These are phyloP conservation scores for Glycine latifolia DNA, from an alignment of 306 rosid genomes.

Conservation along the genomic window DNA sequence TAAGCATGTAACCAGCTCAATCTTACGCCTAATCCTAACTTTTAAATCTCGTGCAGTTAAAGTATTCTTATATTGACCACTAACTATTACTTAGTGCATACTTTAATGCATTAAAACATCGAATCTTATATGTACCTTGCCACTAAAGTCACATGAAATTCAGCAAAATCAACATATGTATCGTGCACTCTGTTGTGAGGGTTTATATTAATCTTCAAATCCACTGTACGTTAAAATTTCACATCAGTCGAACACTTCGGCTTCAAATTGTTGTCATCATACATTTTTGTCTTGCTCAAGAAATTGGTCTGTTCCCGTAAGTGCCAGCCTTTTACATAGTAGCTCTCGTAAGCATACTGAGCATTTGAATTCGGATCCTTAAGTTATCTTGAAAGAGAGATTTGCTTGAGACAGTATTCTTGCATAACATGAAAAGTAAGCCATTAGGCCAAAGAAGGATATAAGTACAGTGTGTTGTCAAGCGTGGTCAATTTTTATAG, in stretches of 20 bases:
- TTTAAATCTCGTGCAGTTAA: constrained; percentile 58
- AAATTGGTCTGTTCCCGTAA: not conserved
- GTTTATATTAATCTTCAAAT: constrained; percentile 43
- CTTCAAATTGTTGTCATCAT: constrained; percentile 3
- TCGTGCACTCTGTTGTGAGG: constrained; percentile 46
- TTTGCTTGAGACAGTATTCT: not conserved
- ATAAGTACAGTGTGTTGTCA: not conserved
- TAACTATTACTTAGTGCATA: constrained; percentile 10
- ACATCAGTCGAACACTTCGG: constrained; percentile 30
- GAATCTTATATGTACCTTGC: constrained; percentile 41
- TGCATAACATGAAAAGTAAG: not conserved
- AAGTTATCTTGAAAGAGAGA: not conserved
- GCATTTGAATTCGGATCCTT: constrained; percentile 16
- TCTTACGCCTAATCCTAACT: constrained; percentile 20
- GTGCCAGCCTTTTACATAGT: constrained; percentile 9
- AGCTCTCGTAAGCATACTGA: not conserved
- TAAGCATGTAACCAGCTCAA: not conserved
- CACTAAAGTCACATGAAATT: constrained; percentile 55
- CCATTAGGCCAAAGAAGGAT: not conserved
- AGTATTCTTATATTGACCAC: constrained; percentile 41
- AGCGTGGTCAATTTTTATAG: not conserved
- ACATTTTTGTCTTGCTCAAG: constrained; percentile 25
- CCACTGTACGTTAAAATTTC: constrained; percentile 40
- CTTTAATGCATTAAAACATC: constrained; percentile 33
- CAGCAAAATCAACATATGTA: constrained; percentile 45